Base-by-base conservation (phyloP, 306 rosid genomes). In the Cicer pinnatifidum region DNA sequence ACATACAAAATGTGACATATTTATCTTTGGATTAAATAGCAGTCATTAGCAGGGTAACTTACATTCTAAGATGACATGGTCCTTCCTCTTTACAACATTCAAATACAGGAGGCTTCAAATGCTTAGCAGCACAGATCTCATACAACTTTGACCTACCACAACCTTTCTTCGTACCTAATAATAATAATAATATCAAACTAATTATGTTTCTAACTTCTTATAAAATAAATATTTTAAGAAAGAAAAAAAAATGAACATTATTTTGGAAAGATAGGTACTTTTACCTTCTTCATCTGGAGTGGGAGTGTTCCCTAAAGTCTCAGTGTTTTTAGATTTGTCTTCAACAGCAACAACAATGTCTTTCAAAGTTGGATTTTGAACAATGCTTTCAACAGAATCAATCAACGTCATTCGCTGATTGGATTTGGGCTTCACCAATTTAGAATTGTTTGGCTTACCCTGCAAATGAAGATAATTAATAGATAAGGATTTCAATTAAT, bases 11-110 rank as follows among this genome's bases (percentile, higher is more conserved):
- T 35, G 23, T 11, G 2, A 56, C 23, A 28, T 28, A 28, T 28
- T 28, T 28, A 28, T 28, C 35, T 28, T 28, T 28, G 35, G 35
- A 28, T 28, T 28, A 28, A 28, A 28, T 28, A 28, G 33, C 33
- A 28, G 33, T 58, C 41, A 13, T 16, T 50, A 17, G 61, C 37
- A 16, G 17, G 44, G 38, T 67, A 56, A 61, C 87, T 73, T 85
- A 91, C 97, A 43, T 69, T 72, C 58, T 91, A 59, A 28, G 52
- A 78, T 91, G 90, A 77, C 68, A 40, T 35, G 97, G 90, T 3
- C 94, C 94, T 79, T 87, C 94, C 72, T 85, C 90, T 82, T 81
- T 82, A 82, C 83, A 89, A 81, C 92, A 89, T 71, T 85, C 92
- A 80, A 84, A 87, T 43, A 73, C 38, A 69, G 92, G 94, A 35